Percentiles rank a stretch among this genome's conserved stretches.
Evolutionary conservation across 139 green algal species (phyloP).

Genomic region (Chlamydomonas incerta): DNA sequence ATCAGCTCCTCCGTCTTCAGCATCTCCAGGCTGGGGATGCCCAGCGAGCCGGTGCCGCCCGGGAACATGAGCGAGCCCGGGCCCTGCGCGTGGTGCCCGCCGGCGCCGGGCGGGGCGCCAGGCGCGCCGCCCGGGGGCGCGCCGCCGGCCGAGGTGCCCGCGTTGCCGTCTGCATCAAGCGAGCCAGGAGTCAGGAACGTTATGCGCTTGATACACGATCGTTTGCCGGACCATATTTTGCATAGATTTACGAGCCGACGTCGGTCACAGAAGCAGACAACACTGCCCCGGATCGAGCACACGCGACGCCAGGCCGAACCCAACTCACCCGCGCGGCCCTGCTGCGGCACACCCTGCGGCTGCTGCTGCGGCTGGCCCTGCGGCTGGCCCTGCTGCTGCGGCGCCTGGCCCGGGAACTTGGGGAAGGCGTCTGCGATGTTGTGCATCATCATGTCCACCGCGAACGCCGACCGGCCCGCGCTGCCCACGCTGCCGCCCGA

Average conservation of each 20-base stretch:
- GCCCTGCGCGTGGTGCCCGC: neutral
- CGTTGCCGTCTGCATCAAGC: no score
- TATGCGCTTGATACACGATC: no score
- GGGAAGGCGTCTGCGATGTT: constrained; percentile 34
- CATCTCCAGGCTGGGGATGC: constrained; percentile 46
- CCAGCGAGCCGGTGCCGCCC: neutral
- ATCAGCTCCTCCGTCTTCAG: constrained; percentile 59
- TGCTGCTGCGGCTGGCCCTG: neutral
- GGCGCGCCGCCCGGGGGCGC: neutral
- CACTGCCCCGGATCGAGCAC: no score
- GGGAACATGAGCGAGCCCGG: neutral
- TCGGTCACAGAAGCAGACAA: no score
- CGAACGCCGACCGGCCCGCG: constrained; percentile 15
- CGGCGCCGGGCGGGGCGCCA: neutral
- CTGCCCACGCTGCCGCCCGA: constrained; percentile 4
- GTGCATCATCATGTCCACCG: neutral
- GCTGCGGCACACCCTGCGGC: neutral
- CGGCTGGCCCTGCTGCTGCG: neutral
- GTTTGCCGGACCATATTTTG: no score
- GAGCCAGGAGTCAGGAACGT: no score
- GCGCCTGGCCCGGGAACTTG: neutral
- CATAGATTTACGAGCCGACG: no score
- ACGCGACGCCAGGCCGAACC: no score
- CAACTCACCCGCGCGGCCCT: no score
- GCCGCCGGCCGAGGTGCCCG: neutral